These are phyloP conservation scores for Lecanicillium sp. DNA, from an alignment of 2,329 filamentous ascomycete genomes.

Conservation along the genomic window DNA sequence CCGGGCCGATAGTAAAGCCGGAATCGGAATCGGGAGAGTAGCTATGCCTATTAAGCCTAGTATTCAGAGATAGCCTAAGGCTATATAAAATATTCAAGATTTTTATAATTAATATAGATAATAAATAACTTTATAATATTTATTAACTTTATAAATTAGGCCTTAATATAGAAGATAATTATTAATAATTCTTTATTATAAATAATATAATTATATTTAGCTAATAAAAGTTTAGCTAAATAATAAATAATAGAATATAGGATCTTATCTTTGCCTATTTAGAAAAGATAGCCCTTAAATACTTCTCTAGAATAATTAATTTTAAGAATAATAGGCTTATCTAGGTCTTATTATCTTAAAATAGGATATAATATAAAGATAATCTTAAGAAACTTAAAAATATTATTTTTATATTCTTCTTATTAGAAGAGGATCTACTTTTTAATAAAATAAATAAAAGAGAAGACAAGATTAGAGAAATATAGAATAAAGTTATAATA, in stretches of 20 bases:
- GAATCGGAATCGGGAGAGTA: not conserved
- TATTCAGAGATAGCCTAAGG: not conserved
- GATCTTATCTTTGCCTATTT: constrained; percentile 5
- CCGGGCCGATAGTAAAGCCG: not conserved
- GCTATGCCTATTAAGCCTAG: not conserved
- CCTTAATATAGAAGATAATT: constrained; percentile 9
- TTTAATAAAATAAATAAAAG: constrained; percentile 4
- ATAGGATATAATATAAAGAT: not conserved
- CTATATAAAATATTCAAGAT: constrained; percentile 9
- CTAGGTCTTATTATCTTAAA: not conserved
- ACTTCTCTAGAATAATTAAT: not conserved
- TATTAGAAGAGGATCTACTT: not conserved
- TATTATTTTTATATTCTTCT: not conserved
- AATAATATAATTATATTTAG: constrained; percentile 10
- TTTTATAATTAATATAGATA: constrained; percentile 10
- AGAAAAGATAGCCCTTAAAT: not conserved
- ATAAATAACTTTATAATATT: constrained; percentile 4
- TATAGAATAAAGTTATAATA: constrained; percentile 10
- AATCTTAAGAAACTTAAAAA: not conserved
- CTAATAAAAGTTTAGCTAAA: not conserved
- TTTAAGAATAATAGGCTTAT: constrained; percentile 3
- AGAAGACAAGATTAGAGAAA: constrained; percentile 4
- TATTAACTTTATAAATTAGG: constrained; percentile 6
- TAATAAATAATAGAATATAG: constrained; percentile 7
- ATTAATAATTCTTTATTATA: constrained; percentile 9